These are phyloP conservation scores for Mixia osmundae DNA, from an alignment of 1,284 basidiomycete genomes.

Conservation along the genomic window DNA sequence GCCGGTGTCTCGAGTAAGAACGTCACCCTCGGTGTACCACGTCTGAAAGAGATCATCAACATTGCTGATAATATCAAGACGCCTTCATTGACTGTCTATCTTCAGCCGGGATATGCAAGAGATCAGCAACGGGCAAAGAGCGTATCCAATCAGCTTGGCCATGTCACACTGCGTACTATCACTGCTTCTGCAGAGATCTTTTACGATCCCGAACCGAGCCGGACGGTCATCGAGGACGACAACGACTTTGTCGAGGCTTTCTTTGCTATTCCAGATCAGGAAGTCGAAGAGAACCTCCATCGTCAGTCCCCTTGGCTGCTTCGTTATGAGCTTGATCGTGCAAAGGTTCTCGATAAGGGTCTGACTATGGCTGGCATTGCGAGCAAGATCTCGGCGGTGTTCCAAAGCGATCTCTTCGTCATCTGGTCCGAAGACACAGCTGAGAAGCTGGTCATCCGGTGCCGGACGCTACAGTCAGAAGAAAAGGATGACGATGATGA, in stretches of 20 bases:
- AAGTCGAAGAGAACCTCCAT: conserved; percentile 72
- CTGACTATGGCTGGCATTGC: conserved; percentile 91
- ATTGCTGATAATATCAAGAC: conserved; percentile 98
- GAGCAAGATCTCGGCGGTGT: conserved; percentile 74
- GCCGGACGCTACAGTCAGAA: conserved; percentile 39
- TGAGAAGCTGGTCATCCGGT: conserved; percentile 88
- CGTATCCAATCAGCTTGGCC: conserved; percentile 77
- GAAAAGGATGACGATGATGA: conserved; percentile 34
- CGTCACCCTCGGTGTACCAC: conserved; percentile 92
- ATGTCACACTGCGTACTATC: conserved; percentile 81
- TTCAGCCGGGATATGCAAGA: conserved; percentile 44
- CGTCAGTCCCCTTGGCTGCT: conserved; percentile 92
- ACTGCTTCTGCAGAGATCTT: conserved; percentile 93
- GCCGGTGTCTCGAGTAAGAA: conserved; percentile 96
- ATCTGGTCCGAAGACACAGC: conserved; percentile 99
- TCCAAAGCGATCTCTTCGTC: conserved; percentile 90
- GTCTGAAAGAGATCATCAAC: conserved; percentile 96
- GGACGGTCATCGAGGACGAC: conserved; percentile 92
- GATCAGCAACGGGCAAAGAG: conserved; percentile 47
- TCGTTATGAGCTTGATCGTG: conserved; percentile 85
- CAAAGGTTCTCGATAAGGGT: conserved; percentile 93
- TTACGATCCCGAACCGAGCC: conserved; percentile 83
- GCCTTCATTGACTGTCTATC: conserved; percentile 76
- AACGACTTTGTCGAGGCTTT: conserved; percentile 90
- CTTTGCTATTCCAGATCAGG: conserved; percentile 97